phyloP scores from a whole-genome alignment of 305 asterid genomes.

The Plantago coronopus region DNA sequence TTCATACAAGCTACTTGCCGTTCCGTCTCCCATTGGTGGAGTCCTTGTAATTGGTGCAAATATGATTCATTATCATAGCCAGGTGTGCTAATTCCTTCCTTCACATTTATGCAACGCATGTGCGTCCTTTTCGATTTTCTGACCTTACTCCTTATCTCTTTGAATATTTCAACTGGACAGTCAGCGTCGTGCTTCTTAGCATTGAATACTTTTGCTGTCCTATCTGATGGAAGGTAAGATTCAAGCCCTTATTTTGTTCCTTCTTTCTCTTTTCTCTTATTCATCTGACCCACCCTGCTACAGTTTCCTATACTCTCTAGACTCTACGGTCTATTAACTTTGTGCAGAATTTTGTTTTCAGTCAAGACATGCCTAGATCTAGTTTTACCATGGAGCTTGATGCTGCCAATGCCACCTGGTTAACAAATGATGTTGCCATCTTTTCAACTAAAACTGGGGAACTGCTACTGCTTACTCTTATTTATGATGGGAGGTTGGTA shows the following conservation, averaged over 20 bases:
- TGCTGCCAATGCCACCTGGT: constrained; percentile 89
- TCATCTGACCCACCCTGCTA: too few relatives aligned
- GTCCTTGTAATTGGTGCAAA: constrained; percentile 92
- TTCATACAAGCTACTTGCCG: constrained; percentile 97
- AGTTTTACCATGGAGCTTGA: constrained; percentile 83
- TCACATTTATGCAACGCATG: constrained; percentile 17
- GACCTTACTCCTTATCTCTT: constrained; percentile 26
- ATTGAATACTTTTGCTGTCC: constrained; percentile 71
- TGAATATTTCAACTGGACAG: constrained; percentile 42
- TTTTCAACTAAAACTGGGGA: constrained; percentile 93
- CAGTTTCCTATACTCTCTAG: too few relatives aligned
- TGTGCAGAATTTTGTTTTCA: constrained; percentile 28
- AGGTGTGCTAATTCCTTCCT: constrained; percentile 47
- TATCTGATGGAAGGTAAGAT: constrained; percentile 67
- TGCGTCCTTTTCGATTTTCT: constrained; percentile 13
- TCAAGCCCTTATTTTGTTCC: constrained; percentile 23
- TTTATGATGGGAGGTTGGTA: constrained; percentile 86
- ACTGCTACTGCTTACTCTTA: constrained; percentile 79
- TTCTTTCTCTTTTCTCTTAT: constrained; percentile 5
- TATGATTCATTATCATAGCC: constrained; percentile 93
- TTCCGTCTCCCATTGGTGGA: constrained; percentile 98
- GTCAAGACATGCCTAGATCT: constrained; percentile 84
- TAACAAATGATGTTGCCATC: constrained; percentile 88
- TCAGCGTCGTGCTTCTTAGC: constrained; percentile 81
- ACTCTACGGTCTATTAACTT: too few relatives aligned